Evolutionary conservation across 306 rosid genomes (phyloP).

Genomic region (Clitoria ternatea): DNA sequence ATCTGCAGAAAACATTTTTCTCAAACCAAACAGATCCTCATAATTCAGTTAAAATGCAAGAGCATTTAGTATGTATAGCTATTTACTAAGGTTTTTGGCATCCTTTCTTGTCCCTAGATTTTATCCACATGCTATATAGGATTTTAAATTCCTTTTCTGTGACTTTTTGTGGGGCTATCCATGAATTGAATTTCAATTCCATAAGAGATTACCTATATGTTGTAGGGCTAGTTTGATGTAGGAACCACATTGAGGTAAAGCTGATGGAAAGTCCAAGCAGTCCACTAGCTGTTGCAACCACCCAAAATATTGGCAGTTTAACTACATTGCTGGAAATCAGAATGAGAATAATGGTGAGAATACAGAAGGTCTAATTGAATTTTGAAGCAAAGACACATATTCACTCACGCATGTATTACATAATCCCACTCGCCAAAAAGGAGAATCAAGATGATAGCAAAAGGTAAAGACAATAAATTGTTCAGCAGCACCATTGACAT

Average conservation of each 20-base stretch:
- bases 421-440: conserved; percentile 76
- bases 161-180: background rate
- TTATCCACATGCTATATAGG: background rate
- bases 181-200: background rate
- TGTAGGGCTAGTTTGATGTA: conserved; percentile 88
- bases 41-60: background rate
- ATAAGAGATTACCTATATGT: conserved; percentile 59
- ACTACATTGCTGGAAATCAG: conserved; percentile 56
- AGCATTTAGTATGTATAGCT: background rate
- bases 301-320: conserved; percentile 72
- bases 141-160: background rate
- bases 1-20: too few relatives aligned
- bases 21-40: too few relatives aligned
- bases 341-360: conserved; percentile 11
- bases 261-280: conserved; percentile 84
- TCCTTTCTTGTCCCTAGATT: background rate
- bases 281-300: conserved; percentile 77
- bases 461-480: conserved; percentile 74
- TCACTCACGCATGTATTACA: conserved; percentile 63
- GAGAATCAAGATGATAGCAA: conserved; percentile 59
- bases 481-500: conserved; percentile 94
- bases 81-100: background rate
- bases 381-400: conserved; percentile 16
- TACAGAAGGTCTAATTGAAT: background rate
- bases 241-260: conserved; percentile 95